Conservation (phyloP, 192 early-diverging fungal genomes). For the Backusella mclennaniae region DNA sequence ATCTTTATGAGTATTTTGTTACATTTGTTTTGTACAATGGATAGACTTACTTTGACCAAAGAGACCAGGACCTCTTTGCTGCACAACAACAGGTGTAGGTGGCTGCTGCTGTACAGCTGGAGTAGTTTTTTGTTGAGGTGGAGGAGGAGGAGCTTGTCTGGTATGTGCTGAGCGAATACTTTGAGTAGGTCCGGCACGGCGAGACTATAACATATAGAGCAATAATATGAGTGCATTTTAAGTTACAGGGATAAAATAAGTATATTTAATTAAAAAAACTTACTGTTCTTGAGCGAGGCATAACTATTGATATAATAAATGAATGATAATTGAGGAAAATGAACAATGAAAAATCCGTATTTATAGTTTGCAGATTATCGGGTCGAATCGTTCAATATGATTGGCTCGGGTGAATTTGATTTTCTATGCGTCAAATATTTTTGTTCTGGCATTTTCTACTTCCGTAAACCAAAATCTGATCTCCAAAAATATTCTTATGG, state of each 20-base stretch:
- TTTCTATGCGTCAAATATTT: background rate
- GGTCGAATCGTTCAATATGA: background rate
- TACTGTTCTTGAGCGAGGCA: conserved; percentile 27
- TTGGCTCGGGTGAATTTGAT: background rate
- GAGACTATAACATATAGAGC: conserved; percentile 17
- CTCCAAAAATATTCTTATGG: background rate
- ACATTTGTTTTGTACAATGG: background rate
- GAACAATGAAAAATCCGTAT: background rate
- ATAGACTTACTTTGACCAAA: conserved; percentile 62
- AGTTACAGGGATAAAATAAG: background rate
- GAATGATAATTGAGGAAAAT: background rate
- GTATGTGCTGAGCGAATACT: conserved; percentile 50
- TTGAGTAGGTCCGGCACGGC: conserved; percentile 41
- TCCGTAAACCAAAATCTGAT: background rate
- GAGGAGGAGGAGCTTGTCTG: conserved; percentile 49
- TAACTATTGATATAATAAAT: background rate
- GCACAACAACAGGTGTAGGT: conserved; percentile 46
- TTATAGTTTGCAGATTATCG: background rate
- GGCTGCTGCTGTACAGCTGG: conserved; percentile 11
- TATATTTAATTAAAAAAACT: background rate
- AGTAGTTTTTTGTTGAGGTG: conserved; percentile 33
- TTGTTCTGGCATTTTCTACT: background rate
- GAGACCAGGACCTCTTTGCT: conserved; percentile 63
- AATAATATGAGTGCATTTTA: too few relatives aligned
- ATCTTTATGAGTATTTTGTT: background rate